Percentiles rank a stretch among this genome's conserved stretches.
phyloP scores from a whole-genome alignment of 345 rosid genomes.

The Theobroma cacao region DNA sequence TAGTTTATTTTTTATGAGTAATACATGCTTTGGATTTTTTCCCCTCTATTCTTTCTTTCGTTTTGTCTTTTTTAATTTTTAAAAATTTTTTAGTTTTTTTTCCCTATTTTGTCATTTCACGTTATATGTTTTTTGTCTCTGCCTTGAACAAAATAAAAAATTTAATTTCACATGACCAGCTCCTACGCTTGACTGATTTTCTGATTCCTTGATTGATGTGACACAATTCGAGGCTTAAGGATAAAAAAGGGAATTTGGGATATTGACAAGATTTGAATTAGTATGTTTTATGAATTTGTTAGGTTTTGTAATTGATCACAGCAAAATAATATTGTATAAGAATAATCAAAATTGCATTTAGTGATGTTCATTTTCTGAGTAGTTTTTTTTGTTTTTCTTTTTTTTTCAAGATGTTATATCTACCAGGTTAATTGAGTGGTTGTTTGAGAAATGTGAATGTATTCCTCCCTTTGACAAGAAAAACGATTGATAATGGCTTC shows the following conservation, averaged over 20 bases:
- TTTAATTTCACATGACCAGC: too few species aligned
- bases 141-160: too few species aligned
- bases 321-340: not conserved
- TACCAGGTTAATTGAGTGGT: conserved; percentile 22
- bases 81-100: too few species aligned
- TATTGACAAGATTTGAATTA: too few species aligned
- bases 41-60: too few species aligned
- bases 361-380: not conserved
- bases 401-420: not conserved
- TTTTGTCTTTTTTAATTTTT: too few species aligned
- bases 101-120: too few species aligned
- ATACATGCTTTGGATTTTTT: not conserved
- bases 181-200: too few species aligned
- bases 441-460: conserved; percentile 22
- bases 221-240: too few species aligned
- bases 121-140: too few species aligned
- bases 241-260: too few species aligned
- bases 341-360: not conserved
- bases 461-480: not conserved
- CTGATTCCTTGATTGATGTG: too few species aligned
- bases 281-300: not conserved
- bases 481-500: conserved; percentile 53
- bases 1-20: not conserved
- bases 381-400: conserved; percentile 7
- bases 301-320: not conserved